Conservation (phyloP, 768 basidiomycete genomes). For the Lactarius hengduanensis region DNA sequence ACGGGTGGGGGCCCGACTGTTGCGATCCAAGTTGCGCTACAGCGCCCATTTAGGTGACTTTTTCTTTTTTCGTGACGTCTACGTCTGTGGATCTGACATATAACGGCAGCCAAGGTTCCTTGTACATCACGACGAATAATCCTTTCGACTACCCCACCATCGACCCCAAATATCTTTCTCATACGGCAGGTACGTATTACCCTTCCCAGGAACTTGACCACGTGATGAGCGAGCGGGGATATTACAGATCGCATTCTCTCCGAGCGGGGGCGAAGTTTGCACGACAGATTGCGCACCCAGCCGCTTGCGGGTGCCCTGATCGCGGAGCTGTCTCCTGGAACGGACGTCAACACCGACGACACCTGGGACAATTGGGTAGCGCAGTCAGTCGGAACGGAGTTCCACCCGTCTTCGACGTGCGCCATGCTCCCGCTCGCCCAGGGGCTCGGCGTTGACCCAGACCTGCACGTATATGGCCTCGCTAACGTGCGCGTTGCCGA, state of each 20-base stretch:
- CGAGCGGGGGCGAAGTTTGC: constrained; percentile 63
- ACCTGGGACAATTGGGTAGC: constrained; percentile 55
- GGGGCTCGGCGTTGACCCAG: constrained; percentile 57
- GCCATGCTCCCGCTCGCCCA: constrained; percentile 53
- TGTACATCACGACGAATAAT: constrained; percentile 58
- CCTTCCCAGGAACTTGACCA: background rate
- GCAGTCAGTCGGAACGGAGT: constrained; percentile 48
- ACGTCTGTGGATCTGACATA: background rate
- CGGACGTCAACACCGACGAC: constrained; percentile 50
- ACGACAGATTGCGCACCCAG: constrained; percentile 50
- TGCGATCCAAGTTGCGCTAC: constrained; percentile 62
- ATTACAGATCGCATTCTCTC: constrained; percentile 44
- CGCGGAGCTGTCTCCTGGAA: constrained; percentile 51
- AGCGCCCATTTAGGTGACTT: constrained; percentile 55
- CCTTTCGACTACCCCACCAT: constrained; percentile 61
- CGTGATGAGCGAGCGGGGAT: background rate
- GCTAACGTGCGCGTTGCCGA: constrained; percentile 59
- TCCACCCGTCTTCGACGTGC: constrained; percentile 58
- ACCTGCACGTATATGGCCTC: constrained; percentile 55
- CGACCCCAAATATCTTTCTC: constrained; percentile 64
- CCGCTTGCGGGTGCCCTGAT: constrained; percentile 50
- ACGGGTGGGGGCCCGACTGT: constrained; percentile 45
- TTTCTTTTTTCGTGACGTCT: constrained; percentile 1
- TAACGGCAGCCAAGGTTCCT: constrained; percentile 49
- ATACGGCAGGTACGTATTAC: constrained; percentile 45